Evolutionary conservation across 495 filamentous ascomycete species (phyloP).

Genomic region (Penicillium soppii): DNA sequence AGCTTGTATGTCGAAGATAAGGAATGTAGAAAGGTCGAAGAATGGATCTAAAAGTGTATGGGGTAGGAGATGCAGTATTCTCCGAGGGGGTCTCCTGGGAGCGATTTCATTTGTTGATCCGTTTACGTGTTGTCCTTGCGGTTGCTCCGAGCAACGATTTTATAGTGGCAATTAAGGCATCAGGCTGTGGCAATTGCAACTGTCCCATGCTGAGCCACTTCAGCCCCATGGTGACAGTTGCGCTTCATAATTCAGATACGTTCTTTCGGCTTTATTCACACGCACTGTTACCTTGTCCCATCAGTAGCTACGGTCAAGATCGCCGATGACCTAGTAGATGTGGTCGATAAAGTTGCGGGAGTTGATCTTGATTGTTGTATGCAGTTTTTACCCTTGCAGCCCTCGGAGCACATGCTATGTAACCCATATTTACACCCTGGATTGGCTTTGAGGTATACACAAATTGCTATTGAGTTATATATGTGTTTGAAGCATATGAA

Average conservation of each 20-base stretch:
- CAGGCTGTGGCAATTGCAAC: constrained; percentile 10
- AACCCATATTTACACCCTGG: no score
- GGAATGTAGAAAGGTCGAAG: constrained; percentile 21
- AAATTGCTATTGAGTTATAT: no score
- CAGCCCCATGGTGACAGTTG: background rate
- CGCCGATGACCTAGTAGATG: background rate
- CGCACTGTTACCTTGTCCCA: background rate
- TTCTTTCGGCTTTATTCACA: background rate
- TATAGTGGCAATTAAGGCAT: constrained; percentile 9
- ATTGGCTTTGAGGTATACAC: no score
- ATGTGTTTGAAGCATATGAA: no score
- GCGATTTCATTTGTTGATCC: constrained; percentile 40
- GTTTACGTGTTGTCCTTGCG: constrained; percentile 25
- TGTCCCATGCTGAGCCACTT: no score
- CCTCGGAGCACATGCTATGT: no score
- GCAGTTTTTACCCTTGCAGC: no score
- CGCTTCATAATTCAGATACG: background rate
- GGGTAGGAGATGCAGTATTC: constrained; percentile 32
- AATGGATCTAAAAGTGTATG: constrained; percentile 29
- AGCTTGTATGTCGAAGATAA: constrained; percentile 16
- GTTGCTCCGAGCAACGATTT: constrained; percentile 41
- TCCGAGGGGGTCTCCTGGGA: constrained; percentile 26
- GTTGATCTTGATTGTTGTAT: background rate
- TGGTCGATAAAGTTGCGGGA: background rate
- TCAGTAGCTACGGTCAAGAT: background rate